phyloP scores from a whole-genome alignment of 192 early-diverging fungal species.

The Phycomyces nitens region DNA sequence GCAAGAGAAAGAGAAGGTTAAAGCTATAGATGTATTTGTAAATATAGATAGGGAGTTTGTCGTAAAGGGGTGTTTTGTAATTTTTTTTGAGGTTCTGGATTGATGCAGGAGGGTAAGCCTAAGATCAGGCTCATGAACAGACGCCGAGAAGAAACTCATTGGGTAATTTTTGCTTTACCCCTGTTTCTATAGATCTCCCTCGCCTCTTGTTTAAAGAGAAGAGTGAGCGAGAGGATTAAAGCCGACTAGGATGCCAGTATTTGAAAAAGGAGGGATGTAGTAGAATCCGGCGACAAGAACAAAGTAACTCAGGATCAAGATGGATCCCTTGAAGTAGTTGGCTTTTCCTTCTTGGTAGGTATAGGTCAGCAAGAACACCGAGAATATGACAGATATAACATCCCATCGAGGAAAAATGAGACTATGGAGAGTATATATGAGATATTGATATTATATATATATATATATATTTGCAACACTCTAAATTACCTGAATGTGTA shows the following conservation, averaged over 20 bases:
- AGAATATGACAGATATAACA: constrained; percentile 38
- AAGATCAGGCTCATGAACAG: constrained; percentile 1
- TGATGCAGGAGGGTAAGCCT: neutral
- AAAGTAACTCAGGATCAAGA: constrained; percentile 81
- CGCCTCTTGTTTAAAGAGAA: neutral
- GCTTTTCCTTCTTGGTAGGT: constrained; percentile 93
- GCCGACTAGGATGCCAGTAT: constrained; percentile 26
- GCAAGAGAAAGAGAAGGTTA: neutral
- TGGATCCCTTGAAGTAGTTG: constrained; percentile 96
- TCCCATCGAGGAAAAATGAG: constrained; percentile 42
- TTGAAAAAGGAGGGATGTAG: constrained; percentile 56
- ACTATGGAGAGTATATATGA: constrained; percentile 17
- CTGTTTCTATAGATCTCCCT: neutral
- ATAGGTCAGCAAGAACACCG: constrained; percentile 79
- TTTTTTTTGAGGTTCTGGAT: neutral
- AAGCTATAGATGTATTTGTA: neutral
- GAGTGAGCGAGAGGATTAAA: neutral
- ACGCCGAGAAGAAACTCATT: neutral
- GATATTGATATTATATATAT: neutral
- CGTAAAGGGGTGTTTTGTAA: neutral
- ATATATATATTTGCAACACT: neutral
- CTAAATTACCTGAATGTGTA: constrained; percentile 33
- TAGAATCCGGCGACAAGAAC: constrained; percentile 79
- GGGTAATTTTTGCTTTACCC: neutral
- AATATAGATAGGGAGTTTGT: neutral